Evolutionary conservation across 306 rosid species (phyloP), one percentile per base, ranked within the genome.

Genomic region (Alnus glutinosa): DNA sequence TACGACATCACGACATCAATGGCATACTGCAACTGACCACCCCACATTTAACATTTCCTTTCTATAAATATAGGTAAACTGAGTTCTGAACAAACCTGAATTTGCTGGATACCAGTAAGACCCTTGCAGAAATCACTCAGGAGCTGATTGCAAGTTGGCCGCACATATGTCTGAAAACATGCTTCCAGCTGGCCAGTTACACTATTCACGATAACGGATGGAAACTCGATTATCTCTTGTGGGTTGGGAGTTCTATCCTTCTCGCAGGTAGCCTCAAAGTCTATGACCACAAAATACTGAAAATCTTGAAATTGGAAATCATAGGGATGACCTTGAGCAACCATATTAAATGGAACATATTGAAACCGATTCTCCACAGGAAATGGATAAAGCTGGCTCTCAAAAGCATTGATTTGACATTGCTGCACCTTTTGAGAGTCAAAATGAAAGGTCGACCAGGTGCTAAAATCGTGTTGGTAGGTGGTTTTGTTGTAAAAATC

Each of bases 241-340:
- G 98, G 98, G 73, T 90, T 92, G 70, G 98, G 97, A 84, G 82
- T 89, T 79, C 82, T 93, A 73, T 90, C 97, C 88, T 91, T 91
- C 79, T 91, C 95, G 37, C 98, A 92, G 62, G 98, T 94, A 54
- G 98, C 98, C 89, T 94, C 98, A 89, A 94, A 94, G 87, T 92
- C 98, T 82, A 94, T 90, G 78, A 94, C 98, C 89, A 94, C 98
- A 87, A 94, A 94, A 87, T 94, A 86, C 86, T 90, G 98, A 82
- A 94, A 94, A 78, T 93, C 97, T 84, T 94, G 98, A 86, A 76
- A 83, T 79, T 82, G 96, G 74, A 82, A 61, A 52, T 90, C 97
- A 37, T 83, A 81, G 2, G 91, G 91, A 77, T 84, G 85, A 80
- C 90, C 90, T 73, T 89, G 96, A 84, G 93, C 79, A 73, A 85